These are phyloP conservation scores for Pharus latifolius DNA, from an alignment of 176 grass and related monocot species.

Conservation along the genomic window DNA sequence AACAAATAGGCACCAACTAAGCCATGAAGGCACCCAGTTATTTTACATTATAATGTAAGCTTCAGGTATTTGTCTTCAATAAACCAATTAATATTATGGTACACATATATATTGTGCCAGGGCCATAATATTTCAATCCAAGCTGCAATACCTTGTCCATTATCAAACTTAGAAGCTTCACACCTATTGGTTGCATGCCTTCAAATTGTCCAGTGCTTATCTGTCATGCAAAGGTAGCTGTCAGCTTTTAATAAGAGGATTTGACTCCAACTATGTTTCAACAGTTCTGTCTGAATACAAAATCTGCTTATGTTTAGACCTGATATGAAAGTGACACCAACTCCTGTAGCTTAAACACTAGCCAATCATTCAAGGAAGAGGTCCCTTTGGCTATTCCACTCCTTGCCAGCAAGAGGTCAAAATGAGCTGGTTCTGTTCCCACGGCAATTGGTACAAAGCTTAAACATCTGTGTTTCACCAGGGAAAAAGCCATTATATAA, in stretches of 20 bases:
- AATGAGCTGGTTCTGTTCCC: conserved; percentile 85
- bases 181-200: conserved; percentile 89
- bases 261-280: background rate
- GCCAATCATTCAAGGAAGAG: conserved; percentile 55
- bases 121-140: background rate
- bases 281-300: conserved; percentile 4
- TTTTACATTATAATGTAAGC: background rate
- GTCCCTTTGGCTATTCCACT: conserved; percentile 27
- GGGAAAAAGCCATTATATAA: conserved; percentile 6
- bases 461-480: conserved; percentile 65
- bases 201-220: conserved; percentile 95
- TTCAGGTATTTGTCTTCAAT: conserved; percentile 15
- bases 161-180: conserved; percentile 82
- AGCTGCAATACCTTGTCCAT: conserved; percentile 75
- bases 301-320: conserved; percentile 36
- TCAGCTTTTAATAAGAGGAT: conserved; percentile 9
- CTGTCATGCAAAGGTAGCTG: conserved; percentile 35
- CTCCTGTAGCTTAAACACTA: conserved; percentile 92
- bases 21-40: background rate
- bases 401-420: conserved; percentile 82
- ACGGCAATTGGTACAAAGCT: conserved; percentile 83
- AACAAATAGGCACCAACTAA: background rate
- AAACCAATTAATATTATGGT: background rate
- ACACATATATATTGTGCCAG: background rate
- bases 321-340: conserved; percentile 93